Conservation (phyloP, 2,329 filamentous ascomycete species). For the Talaromyces verruculosus region DNA sequence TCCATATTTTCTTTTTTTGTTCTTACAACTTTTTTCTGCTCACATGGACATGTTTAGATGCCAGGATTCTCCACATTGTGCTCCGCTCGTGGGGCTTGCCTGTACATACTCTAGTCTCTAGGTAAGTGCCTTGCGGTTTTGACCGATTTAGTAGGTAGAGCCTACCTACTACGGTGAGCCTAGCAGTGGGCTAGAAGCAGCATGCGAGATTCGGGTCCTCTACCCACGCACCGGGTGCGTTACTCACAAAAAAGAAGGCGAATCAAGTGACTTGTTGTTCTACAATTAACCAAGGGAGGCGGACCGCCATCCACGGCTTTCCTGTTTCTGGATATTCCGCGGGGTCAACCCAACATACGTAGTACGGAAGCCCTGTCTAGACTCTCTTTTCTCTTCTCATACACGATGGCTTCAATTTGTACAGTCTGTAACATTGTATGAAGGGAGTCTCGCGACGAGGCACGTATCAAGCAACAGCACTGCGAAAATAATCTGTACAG, state of each 20-base stretch:
- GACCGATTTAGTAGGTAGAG: background rate
- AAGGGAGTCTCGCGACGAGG: background rate
- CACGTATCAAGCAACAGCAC: background rate
- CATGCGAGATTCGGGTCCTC: background rate
- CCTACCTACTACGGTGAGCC: background rate
- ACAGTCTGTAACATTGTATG: background rate
- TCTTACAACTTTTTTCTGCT: constrained; percentile 27
- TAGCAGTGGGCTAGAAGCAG: background rate
- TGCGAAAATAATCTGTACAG: too few species aligned
- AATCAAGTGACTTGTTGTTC: background rate
- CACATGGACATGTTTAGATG: constrained; percentile 28
- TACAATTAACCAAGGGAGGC: background rate
- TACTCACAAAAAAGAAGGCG: background rate
- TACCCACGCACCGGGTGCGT: background rate
- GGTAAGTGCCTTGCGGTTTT: background rate
- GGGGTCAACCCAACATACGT: background rate
- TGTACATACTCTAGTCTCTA: background rate
- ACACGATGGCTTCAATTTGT: background rate
- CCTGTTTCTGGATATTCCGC: constrained; percentile 12
- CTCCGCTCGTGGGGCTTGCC: constrained; percentile 13
- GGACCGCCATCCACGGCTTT: constrained; percentile 10
- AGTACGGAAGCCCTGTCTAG: background rate
- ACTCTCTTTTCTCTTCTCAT: too few species aligned
- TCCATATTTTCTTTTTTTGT: background rate
- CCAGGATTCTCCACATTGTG: constrained; percentile 16